Percentiles rank a stretch among this genome's conserved stretches.
phyloP scores from a whole-genome alignment of 1,284 basidiomycete genomes.

The Takashimella koratensis region DNA sequence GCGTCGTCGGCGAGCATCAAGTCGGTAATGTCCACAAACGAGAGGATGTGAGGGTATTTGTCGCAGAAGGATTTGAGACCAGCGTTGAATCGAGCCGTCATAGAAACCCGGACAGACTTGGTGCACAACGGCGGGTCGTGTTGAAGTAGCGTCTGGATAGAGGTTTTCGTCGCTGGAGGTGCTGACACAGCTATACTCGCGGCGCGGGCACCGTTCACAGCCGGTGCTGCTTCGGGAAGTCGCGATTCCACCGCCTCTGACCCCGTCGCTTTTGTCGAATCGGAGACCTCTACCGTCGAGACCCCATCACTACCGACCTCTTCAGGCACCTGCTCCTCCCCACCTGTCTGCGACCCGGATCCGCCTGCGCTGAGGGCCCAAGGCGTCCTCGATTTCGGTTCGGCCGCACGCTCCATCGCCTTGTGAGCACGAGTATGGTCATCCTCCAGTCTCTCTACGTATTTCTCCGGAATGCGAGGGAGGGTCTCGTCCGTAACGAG shows the following conservation, averaged over 20 bases:
- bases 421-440: conserved; percentile 17
- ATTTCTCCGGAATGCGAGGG: conserved; percentile 41
- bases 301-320: neutral
- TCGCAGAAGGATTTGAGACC: conserved; percentile 30
- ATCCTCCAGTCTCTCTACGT: conserved; percentile 31
- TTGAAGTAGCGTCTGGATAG: conserved; percentile 25
- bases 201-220: neutral
- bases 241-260: too few species aligned
- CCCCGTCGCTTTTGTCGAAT: too few species aligned
- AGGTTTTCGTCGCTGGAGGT: conserved; percentile 17
- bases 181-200: neutral
- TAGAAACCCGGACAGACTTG: conserved; percentile 32
- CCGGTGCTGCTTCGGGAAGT: too few species aligned
- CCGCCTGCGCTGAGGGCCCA: conserved; percentile 8
- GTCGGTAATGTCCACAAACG: conserved; percentile 36
- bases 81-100: conserved; percentile 38
- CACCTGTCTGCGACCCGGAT: neutral
- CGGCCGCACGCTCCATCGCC: conserved; percentile 10
- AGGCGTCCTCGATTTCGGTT: conserved; percentile 16
- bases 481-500: conserved; percentile 38
- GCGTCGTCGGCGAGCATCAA: conserved; percentile 22
- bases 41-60: conserved; percentile 24
- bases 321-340: too few species aligned
- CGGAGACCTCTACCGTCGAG: too few species aligned
- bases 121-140: conserved; percentile 39